Conservation (phyloP, 805 yeast genomes). For the Wickerhamiella parazyma region DNA sequence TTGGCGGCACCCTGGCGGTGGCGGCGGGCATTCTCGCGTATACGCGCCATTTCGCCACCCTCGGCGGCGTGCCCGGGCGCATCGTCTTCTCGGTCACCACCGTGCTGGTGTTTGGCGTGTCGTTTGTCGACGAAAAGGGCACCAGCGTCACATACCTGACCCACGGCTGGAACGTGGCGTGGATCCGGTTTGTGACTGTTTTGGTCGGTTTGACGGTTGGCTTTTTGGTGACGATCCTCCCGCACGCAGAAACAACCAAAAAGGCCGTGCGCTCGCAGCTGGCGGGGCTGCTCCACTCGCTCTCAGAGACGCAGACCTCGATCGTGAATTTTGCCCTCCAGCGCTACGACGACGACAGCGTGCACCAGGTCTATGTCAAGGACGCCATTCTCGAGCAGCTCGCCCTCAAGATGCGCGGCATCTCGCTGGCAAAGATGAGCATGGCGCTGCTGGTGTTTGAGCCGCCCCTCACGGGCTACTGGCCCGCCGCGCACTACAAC, state of each 20-base stretch:
- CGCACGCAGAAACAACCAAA: conserved; percentile 24
- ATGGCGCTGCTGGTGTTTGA: conserved; percentile 21
- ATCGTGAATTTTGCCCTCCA: conserved; percentile 23
- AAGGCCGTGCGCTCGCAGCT: conserved; percentile 21
- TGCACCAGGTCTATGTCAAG: conserved; percentile 18
- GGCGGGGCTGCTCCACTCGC: conserved; percentile 17
- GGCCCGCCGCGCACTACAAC: conserved; percentile 24
- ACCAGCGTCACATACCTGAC: conserved; percentile 17
- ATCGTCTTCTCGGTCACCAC: conserved; percentile 22
- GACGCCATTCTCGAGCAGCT: conserved; percentile 18
- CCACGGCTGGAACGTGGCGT: conserved; percentile 24
- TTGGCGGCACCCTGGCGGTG: conserved; percentile 22
- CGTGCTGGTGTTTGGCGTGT: conserved; percentile 23
- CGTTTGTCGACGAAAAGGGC: conserved; percentile 21
- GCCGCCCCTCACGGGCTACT: conserved; percentile 25
- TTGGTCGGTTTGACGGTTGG: conserved; percentile 23
- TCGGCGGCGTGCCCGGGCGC: conserved; percentile 21
- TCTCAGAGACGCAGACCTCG: conserved; percentile 23
- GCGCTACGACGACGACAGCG: conserved; percentile 15
- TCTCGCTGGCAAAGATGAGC: conserved; percentile 12
- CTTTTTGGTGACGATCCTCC: conserved; percentile 23
- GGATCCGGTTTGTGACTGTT: conserved; percentile 26
- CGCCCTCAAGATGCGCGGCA: conserved; percentile 10
- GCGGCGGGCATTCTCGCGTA: conserved; percentile 19
- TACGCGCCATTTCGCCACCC: conserved; percentile 23